Conservation (phyloP, 2,329 filamentous ascomycete genomes). For the Ceratocystis destructans region DNA sequence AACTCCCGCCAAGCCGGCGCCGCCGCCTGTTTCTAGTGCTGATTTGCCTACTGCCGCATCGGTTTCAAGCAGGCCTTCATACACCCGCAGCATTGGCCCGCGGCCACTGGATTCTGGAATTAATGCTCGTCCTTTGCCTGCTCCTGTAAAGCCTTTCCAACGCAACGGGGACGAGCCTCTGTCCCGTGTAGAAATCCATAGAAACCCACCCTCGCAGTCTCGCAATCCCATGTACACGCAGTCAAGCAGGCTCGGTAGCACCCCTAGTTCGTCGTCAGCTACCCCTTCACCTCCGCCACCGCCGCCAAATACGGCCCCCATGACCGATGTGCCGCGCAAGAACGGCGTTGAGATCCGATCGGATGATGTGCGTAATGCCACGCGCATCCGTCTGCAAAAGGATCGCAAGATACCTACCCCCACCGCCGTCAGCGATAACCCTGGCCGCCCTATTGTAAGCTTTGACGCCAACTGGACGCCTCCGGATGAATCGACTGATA, state of each 20-base stretch:
- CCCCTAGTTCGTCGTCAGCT: neutral
- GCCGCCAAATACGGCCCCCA: neutral
- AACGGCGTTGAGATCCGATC: slow-evolving; percentile 71
- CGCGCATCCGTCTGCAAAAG: slow-evolving; percentile 64
- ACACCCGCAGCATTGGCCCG: slow-evolving; percentile 6
- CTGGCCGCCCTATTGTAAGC: slow-evolving; percentile 90
- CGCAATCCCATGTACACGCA: slow-evolving; percentile 57
- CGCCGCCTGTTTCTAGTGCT: slow-evolving; percentile 18
- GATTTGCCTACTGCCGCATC: slow-evolving; percentile 22
- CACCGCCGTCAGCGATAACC: slow-evolving; percentile 77
- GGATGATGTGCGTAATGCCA: slow-evolving; percentile 80
- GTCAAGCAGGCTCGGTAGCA: neutral
- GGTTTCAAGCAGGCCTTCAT: neutral
- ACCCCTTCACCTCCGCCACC: slow-evolving; percentile 3
- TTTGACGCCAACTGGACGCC: slow-evolving; percentile 77
- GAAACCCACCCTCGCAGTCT: slow-evolving; percentile 70
- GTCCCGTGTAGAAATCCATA: slow-evolving; percentile 59
- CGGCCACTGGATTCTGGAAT: slow-evolving; percentile 7
- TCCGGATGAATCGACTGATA: slow-evolving; percentile 55
- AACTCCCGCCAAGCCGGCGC: slow-evolving; percentile 20
- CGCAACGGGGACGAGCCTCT: slow-evolving; percentile 30
- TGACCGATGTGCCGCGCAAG: slow-evolving; percentile 30
- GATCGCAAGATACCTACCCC: slow-evolving; percentile 83
- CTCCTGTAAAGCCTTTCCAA: slow-evolving; percentile 31
- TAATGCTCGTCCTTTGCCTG: slow-evolving; percentile 26